Percentiles rank a stretch among this genome's conserved stretches.
phyloP scores from a whole-genome alignment of 495 filamentous ascomycete species.

The Pyrenula massariospora region DNA sequence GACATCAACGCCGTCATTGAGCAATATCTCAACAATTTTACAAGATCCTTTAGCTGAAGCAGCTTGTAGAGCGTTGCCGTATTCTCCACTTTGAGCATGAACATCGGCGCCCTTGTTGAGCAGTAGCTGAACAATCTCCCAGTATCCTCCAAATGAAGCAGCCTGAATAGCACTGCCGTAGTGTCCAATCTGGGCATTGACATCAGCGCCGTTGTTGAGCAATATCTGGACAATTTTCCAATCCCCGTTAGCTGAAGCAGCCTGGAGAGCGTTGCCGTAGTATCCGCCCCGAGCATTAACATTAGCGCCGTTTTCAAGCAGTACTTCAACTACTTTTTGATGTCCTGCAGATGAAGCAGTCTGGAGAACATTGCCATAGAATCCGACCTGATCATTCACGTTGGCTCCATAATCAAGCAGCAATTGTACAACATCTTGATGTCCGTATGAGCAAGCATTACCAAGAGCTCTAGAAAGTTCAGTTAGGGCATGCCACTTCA shows the following conservation, averaged over 20 bases:
- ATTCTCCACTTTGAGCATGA: constrained; percentile 5
- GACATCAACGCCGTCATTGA: constrained; percentile 9
- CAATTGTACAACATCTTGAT: constrained; percentile 9
- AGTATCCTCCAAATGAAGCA: constrained; percentile 5
- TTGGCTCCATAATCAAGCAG: constrained; percentile 13
- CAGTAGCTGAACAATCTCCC: constrained; percentile 9
- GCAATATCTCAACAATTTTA: constrained; percentile 7
- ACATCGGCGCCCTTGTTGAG: constrained; percentile 11
- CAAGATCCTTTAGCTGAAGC: constrained; percentile 6
- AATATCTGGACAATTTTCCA: constrained; percentile 9
- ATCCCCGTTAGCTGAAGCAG: constrained; percentile 7
- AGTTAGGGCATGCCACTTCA: too few relatives aligned
- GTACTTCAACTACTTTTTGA: constrained; percentile 9
- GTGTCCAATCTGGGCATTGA: constrained; percentile 7
- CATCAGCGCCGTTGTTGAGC: constrained; percentile 9
- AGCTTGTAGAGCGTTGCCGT: constrained; percentile 10
- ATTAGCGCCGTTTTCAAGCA: constrained; percentile 13
- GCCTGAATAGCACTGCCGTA: constrained; percentile 15
- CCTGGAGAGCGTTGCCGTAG: constrained; percentile 10
- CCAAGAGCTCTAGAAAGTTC: constrained; percentile 3
- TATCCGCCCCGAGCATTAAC: constrained; percentile 12
- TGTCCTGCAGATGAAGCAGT: constrained; percentile 9
- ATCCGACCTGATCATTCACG: constrained; percentile 7
- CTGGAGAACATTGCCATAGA: constrained; percentile 8
- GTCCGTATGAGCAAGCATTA: constrained; percentile 5